phyloP scores from a whole-genome alignment of 1,284 basidiomycete species.

The Agaricales sp. region DNA sequence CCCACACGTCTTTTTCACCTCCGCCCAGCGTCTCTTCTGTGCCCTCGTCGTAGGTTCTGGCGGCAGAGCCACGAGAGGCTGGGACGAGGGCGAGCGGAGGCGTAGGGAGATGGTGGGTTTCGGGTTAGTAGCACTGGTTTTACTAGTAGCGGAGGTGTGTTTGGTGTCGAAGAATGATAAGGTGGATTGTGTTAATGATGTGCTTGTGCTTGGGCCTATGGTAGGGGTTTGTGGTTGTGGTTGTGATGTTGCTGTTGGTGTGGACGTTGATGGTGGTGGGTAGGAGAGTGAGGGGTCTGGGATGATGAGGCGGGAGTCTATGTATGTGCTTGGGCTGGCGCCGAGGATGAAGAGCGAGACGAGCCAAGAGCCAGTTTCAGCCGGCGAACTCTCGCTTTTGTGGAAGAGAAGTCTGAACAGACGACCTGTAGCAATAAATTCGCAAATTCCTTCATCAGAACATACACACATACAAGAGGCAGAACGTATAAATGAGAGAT shows the following conservation, averaged over 20 bases:
- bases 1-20: conserved; percentile 8
- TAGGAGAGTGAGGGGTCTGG: conserved; percentile 22
- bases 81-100: conserved; percentile 26
- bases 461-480: not conserved
- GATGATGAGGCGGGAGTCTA: conserved; percentile 49
- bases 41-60: conserved; percentile 4
- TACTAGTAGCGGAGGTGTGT: conserved; percentile 7
- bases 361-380: conserved; percentile 39
- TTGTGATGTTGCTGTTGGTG: too few relatives aligned
- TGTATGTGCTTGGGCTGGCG: conserved; percentile 47
- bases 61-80: conserved; percentile 10
- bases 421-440: not conserved
- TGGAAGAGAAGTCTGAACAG: conserved; percentile 51
- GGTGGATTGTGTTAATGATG: conserved; percentile 11
- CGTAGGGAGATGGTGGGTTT: conserved; percentile 31
- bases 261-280: conserved; percentile 10
- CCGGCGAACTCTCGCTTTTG: conserved; percentile 18
- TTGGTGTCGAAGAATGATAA: conserved; percentile 5
- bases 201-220: conserved; percentile 8
- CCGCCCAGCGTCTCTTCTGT: not conserved
- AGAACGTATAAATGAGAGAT: not conserved
- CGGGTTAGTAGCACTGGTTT: too few relatives aligned
- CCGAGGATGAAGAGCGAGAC: conserved; percentile 42
- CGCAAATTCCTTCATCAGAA: not conserved
- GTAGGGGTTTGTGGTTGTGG: too few relatives aligned